phyloP scores from a whole-genome alignment of 139 green algal genomes.

The Mesotaenium endlicherianum region DNA sequence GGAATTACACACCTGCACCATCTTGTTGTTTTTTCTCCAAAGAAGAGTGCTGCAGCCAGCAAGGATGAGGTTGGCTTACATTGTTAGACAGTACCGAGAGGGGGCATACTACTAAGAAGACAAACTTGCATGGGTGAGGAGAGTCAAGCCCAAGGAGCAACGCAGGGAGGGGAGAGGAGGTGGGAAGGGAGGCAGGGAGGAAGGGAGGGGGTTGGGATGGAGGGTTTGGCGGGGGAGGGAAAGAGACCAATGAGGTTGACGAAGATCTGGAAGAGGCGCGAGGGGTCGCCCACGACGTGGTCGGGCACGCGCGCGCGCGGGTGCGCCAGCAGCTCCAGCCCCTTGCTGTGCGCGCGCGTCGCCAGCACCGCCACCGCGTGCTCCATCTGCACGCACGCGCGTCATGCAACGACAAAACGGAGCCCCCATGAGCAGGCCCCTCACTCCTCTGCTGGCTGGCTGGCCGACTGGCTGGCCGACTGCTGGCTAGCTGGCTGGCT shows the following conservation, averaged over 20 bases:
- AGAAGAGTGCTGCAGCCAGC: neutral
- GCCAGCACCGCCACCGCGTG: constrained; percentile 31
- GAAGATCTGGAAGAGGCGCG: constrained; percentile 42
- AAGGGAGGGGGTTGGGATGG: neutral
- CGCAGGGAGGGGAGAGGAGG: neutral
- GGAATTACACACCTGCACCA: too few relatives aligned
- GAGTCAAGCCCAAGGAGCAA: neutral
- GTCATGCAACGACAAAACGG: too few relatives aligned
- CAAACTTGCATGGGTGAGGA: neutral
- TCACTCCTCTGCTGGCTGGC: too few relatives aligned
- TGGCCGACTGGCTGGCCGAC: too few relatives aligned
- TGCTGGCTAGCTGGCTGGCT: too few relatives aligned
- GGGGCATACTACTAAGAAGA: neutral
- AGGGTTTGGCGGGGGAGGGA: neutral
- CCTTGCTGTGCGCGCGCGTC: constrained; percentile 16
- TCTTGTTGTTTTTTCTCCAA: too few relatives aligned
- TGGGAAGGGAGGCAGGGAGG: neutral
- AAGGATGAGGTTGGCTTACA: neutral
- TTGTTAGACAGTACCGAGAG: neutral
- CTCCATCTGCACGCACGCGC: constrained; percentile 33
- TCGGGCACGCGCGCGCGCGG: neutral
- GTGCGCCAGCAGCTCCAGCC: constrained; percentile 10
- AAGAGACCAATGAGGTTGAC: constrained; percentile 36
- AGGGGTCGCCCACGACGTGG: constrained; percentile 20
- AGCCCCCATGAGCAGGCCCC: too few relatives aligned